Percentiles rank a stretch among this genome's conserved stretches.
Evolutionary conservation across 2,329 filamentous ascomycete species (phyloP).

Genomic region (Colletotrichum sp.): DNA sequence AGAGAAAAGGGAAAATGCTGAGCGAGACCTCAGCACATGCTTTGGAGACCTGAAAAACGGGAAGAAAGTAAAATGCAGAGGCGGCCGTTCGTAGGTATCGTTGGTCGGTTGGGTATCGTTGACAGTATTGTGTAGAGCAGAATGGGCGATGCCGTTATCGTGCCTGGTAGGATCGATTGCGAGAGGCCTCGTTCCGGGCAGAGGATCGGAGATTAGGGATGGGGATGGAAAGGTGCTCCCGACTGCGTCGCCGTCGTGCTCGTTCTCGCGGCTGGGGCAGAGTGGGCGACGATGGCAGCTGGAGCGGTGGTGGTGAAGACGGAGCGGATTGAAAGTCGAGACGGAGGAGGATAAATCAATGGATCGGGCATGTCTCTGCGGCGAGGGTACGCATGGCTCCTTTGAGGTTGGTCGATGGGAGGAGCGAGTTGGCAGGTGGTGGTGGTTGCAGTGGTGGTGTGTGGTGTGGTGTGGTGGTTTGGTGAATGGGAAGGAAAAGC

Average conservation of each 20-base stretch:
- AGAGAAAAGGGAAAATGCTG: background rate
- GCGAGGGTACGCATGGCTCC: constrained; percentile 8
- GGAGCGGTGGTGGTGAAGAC: constrained; percentile 24
- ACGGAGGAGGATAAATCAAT: constrained; percentile 25
- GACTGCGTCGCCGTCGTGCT: background rate
- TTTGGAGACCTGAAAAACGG: background rate
- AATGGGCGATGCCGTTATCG: background rate
- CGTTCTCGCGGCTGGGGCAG: background rate
- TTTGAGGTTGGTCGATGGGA: background rate
- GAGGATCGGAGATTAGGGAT: background rate
- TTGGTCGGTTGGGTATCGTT: constrained; percentile 13
- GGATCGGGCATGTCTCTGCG: constrained; percentile 16
- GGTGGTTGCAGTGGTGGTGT: background rate
- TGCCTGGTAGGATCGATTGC: background rate
- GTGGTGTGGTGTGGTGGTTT: background rate
- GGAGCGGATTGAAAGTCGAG: constrained; percentile 33
- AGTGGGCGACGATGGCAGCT: background rate
- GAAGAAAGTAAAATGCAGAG: background rate
- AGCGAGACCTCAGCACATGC: constrained; percentile 15
- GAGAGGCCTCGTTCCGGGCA: background rate
- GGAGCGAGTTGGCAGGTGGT: background rate
- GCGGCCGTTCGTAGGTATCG: constrained; percentile 14
- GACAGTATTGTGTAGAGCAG: background rate
- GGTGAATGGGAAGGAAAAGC: background rate
- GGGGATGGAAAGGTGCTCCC: background rate